phyloP scores from a whole-genome alignment of 345 rosid species.

The Punica granatum region DNA sequence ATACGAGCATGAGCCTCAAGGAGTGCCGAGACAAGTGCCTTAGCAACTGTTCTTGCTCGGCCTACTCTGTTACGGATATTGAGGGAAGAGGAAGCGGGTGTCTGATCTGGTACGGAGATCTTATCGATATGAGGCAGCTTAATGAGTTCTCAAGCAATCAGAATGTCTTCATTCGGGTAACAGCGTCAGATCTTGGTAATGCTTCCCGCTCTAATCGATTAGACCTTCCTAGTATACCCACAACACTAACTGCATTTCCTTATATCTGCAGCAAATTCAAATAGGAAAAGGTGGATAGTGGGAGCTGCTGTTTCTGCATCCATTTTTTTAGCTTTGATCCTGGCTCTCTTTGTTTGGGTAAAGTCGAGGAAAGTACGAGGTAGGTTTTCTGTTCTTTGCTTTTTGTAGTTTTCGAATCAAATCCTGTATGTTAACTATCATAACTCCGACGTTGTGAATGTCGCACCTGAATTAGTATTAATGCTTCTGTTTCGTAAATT shows the following conservation, averaged over 20 bases:
- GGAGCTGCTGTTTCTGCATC: not conserved
- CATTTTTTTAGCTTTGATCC: not conserved
- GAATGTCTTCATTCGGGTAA: constrained; percentile 2
- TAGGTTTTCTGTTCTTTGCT: not conserved
- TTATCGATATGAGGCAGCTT: constrained; percentile 8
- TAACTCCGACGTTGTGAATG: no score
- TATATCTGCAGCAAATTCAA: not conserved
- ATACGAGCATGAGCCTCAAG: not conserved
- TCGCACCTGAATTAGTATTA: not conserved
- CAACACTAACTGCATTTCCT: not conserved
- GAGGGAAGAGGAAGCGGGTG: constrained; percentile 6
- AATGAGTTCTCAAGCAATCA: not conserved
- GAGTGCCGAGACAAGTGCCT: constrained; percentile 1
- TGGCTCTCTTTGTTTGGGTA: not conserved
- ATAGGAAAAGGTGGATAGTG: not conserved
- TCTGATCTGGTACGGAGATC: constrained; percentile 7
- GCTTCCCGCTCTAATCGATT: not conserved
- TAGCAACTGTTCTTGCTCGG: constrained; percentile 8
- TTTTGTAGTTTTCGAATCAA: fast-evolving
- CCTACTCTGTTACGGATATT: constrained; percentile 1
- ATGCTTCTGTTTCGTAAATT: no score
- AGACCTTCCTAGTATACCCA: not conserved
- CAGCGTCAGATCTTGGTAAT: not conserved
- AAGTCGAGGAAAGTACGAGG: not conserved
- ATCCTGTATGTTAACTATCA: no score